A percentile compares a stretch with the other conserved stretches of the same genome.
Evolutionary conservation across 1,139 yeast species (phyloP).

Genomic region (Magnusiomyces suaveolens): DNA sequence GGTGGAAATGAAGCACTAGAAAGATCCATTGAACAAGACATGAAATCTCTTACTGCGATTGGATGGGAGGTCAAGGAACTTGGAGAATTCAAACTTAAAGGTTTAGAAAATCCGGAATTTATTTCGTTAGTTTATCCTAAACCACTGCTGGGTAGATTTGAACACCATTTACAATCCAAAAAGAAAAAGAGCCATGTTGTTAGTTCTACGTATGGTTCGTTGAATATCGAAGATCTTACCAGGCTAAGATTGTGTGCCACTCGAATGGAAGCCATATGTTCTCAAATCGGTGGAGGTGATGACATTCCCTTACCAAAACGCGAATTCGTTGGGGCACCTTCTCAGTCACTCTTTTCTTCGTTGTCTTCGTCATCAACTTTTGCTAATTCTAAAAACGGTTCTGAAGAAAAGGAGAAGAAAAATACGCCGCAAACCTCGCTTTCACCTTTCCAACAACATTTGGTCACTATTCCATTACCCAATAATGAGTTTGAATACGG

Average conservation of each 20-base stretch:
- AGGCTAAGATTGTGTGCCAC: neutral
- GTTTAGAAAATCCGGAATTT: slow-evolving; percentile 85
- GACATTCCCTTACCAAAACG: neutral
- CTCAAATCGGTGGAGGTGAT: neutral
- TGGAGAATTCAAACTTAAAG: slow-evolving; percentile 87
- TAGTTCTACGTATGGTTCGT: neutral
- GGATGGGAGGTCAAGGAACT: slow-evolving; percentile 63
- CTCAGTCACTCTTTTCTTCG: slow-evolving; percentile 61
- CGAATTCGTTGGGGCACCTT: neutral
- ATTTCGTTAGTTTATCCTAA: slow-evolving; percentile 74
- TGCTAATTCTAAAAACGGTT: slow-evolving; percentile 24
- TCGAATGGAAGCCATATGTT: slow-evolving; percentile 17
- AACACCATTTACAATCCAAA: slow-evolving; percentile 13
- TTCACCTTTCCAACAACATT: slow-evolving; percentile 1
- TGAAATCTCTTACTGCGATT: slow-evolving; percentile 52
- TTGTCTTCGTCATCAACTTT: slow-evolving; percentile 42
- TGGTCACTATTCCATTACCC: slow-evolving; percentile 15
- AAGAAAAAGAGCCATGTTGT: slow-evolving; percentile 36
- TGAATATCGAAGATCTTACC: neutral
- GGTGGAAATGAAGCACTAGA: slow-evolving; percentile 52
- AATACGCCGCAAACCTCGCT: slow-evolving; percentile 36
- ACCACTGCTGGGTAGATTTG: slow-evolving; percentile 12
- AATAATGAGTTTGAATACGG: slow-evolving; percentile 34
- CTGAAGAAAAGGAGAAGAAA: slow-evolving; percentile 5
- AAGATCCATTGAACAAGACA: slow-evolving; percentile 57